Conservation (phyloP, 495 filamentous ascomycete species). For the Collariella sp. region DNA sequence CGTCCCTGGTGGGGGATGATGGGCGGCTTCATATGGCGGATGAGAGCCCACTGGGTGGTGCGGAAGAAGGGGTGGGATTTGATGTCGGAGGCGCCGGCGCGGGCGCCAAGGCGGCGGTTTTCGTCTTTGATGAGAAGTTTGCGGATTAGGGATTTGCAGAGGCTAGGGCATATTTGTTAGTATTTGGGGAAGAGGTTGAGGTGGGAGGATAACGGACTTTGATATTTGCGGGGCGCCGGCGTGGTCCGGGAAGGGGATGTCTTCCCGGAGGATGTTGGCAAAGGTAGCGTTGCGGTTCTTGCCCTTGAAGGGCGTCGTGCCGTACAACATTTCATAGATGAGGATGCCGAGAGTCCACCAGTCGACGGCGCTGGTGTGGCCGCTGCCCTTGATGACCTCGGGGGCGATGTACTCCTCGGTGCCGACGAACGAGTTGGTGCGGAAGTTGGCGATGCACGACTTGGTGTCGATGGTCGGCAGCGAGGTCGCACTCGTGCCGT, state of each 20-base stretch:
- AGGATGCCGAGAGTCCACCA: slow-evolving; percentile 98
- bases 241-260: slow-evolving; percentile 89
- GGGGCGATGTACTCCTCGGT: slow-evolving; percentile 98
- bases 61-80: slow-evolving; percentile 96
- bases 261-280: slow-evolving; percentile 91
- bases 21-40: slow-evolving; percentile 96
- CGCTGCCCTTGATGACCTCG: slow-evolving; percentile 97
- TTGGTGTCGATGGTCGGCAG: slow-evolving; percentile 95
- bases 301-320: slow-evolving; percentile 97
- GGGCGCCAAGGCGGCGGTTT: slow-evolving; percentile 84
- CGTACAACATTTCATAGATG: slow-evolving; percentile 98
- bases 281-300: slow-evolving; percentile 98
- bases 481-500: slow-evolving; percentile 68
- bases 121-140: slow-evolving; percentile 98
- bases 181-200: neutral
- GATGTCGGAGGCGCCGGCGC: slow-evolving; percentile 92
- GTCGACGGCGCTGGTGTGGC: slow-evolving; percentile 95
- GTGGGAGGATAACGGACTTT: slow-evolving; percentile 53
- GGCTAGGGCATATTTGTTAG: slow-evolving; percentile 37
- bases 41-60: slow-evolving; percentile 89
- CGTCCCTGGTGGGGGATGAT: slow-evolving; percentile 92
- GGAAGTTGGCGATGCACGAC: slow-evolving; percentile 95
- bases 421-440: slow-evolving; percentile 96
- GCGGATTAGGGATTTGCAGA: slow-evolving; percentile 93
- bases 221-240: slow-evolving; percentile 76